Evolutionary conservation across 495 filamentous ascomycete genomes (phyloP).

Genomic region (Parmelia sp.): DNA sequence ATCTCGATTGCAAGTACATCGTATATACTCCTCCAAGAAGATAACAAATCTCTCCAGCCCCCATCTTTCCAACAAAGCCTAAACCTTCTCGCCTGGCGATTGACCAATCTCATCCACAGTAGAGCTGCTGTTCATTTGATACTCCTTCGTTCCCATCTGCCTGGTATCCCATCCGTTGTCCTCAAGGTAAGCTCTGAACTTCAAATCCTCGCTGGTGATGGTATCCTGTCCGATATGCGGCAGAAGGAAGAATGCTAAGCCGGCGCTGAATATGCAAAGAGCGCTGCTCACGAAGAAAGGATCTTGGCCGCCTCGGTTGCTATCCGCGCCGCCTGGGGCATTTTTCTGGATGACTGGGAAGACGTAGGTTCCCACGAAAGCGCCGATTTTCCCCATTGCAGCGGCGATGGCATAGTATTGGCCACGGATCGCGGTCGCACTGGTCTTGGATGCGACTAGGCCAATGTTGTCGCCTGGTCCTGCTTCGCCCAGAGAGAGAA

Average conservation of each 20-base stretch:
- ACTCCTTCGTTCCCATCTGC: slow-evolving; percentile 51
- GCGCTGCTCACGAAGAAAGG: slow-evolving; percentile 69
- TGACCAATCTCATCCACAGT: slow-evolving; percentile 17
- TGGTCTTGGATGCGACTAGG: slow-evolving; percentile 77
- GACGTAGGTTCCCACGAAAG: slow-evolving; percentile 81
- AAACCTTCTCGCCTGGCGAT: slow-evolving; percentile 5
- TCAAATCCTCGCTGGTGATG: slow-evolving; percentile 60
- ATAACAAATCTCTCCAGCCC: neutral
- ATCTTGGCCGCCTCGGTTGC: slow-evolving; percentile 60
- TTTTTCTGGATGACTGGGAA: slow-evolving; percentile 63
- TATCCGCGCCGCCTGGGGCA: slow-evolving; percentile 52
- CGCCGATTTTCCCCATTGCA: slow-evolving; percentile 78
- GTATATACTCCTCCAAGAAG: neutral
- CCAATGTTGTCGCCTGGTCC: slow-evolving; percentile 92
- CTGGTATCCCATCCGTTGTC: slow-evolving; percentile 63
- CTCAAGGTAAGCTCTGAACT: slow-evolving; percentile 63
- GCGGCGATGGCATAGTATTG: slow-evolving; percentile 91
- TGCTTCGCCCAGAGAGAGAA: slow-evolving; percentile 75
- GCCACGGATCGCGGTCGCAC: slow-evolving; percentile 77
- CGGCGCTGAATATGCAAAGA: slow-evolving; percentile 58
- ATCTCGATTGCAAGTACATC: neutral
- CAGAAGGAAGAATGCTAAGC: slow-evolving; percentile 51
- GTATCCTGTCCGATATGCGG: slow-evolving; percentile 69
- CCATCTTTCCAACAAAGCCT: neutral
- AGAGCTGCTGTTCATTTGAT: slow-evolving; percentile 21